These are phyloP conservation scores for Scheffersomyces lignosus DNA, from an alignment of 805 yeast species.

Conservation along the genomic window DNA sequence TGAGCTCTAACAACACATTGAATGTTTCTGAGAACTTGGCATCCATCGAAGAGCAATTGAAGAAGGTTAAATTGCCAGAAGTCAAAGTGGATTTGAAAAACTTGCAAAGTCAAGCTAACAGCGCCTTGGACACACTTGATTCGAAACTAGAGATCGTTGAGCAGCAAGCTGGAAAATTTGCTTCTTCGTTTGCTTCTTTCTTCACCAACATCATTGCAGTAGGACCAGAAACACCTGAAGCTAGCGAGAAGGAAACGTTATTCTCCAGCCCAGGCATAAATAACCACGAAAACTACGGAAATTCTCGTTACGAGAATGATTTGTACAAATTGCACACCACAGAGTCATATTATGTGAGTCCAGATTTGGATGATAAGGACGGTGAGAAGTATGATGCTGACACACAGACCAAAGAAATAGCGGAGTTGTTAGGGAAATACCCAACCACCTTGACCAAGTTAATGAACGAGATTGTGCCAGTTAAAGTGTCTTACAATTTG, in stretches of 20 bases:
- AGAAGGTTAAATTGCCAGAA: constrained; percentile 16
- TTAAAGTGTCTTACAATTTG: constrained; percentile 50
- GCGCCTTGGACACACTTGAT: constrained; percentile 69
- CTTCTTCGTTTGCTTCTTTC: constrained; percentile 57
- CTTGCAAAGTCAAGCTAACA: constrained; percentile 45
- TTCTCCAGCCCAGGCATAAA: constrained; percentile 14
- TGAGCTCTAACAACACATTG: not conserved
- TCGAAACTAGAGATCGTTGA: constrained; percentile 70
- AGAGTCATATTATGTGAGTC: constrained; percentile 17
- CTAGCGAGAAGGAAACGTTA: constrained; percentile 16
- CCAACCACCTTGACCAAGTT: constrained; percentile 50
- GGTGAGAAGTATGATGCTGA: constrained; percentile 41
- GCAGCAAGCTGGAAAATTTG: constrained; percentile 61
- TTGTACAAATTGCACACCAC: constrained; percentile 40
- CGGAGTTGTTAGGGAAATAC: constrained; percentile 46
- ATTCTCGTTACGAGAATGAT: constrained; percentile 40
- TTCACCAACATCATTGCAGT: constrained; percentile 41
- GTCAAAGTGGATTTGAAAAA: constrained; percentile 22
- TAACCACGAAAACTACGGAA: constrained; percentile 30
- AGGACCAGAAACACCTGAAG: constrained; percentile 13
- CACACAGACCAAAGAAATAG: constrained; percentile 50
- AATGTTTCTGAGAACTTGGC: constrained; percentile 19
- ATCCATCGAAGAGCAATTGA: constrained; percentile 28
- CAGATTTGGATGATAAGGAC: constrained; percentile 12
- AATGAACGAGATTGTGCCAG: constrained; percentile 69